Base-by-base conservation (phyloP, 257 asterid species). In the Nicotiana benthamiana region DNA sequence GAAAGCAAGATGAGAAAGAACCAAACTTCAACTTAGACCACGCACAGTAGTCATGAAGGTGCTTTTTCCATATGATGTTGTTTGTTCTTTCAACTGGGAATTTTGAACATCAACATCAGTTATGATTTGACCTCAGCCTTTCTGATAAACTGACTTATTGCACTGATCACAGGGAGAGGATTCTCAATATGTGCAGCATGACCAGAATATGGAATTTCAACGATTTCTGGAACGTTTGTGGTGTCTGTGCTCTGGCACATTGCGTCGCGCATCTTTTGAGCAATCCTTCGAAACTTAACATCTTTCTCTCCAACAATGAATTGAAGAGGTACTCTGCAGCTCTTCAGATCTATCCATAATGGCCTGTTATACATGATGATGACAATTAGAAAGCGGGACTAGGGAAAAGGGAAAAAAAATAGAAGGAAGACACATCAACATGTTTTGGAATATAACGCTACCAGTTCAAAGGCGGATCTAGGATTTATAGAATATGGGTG, bases 181-280 rank as follows among this genome's bases (percentile, higher is more conserved):
- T 94, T 96, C 90, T 96, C 98, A 53, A 96, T 83, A 88, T 96
- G 99, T 6, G 90, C 97, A 75, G 97, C 97, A 86, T 96, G 99
- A 53, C 99, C 98, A 27, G 92, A 89, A 68, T 80, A 79, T 17
- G 93, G 91, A 80, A 96, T 87, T 85, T 93, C 96, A 51, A 86
- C 82, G 8, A 95, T 86, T 11, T 86, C 80, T 17, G 88, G 77
- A 22, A 66, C 72, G 76, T 81, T 83, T 10, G 2, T 22, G 30
- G 75, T 64, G 24, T 22, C 79, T 15, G 79, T 62, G 83, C 77
- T 86, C 18, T 79, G 84, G 67, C 75, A 65, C 61, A 95, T 85
- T 83, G 75, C 79, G 9, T 67, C 15, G 46, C 83, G 16, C 97
- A 94, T 91, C 68, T 89, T 86, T 56, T 79, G 53, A 13, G 98